Evolutionary conservation across 352 stramenopile genomes (phyloP), one percentile per base, ranked within the genome.

Genomic region (Aphanomyces euteiches): DNA sequence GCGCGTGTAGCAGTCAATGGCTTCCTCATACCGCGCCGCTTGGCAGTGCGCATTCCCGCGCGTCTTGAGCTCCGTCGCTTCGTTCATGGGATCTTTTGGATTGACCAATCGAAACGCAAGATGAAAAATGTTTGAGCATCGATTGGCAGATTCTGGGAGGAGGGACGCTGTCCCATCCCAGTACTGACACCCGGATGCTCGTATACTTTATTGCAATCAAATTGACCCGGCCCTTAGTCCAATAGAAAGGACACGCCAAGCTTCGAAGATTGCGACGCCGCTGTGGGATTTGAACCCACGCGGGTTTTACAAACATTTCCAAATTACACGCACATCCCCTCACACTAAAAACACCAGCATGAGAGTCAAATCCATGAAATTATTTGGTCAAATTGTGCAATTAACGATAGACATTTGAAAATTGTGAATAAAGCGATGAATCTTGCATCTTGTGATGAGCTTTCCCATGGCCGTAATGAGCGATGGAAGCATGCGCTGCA

Each of bases 211-310:
- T 95, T 75, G 87, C 87, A 95, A 78, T 77, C 79, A 82, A 76
- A 76, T 95, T 95, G 87, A 95, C 85, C 87, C 85, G 76, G 84
- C 88, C 87, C 85, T 90, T 95, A 95, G 85, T 88, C 87, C 89
- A 91, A 95, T 92, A 56, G 82, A 8, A 93, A 72, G 90, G 87
- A 92, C 85, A 95, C 87, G 88, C 72, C 75, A 77, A 82, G 82
- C 87, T 95, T 95, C 87, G 87, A 95, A 93, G 82, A 77, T 81
- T 95, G 87, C 66, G 54, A 47, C 13, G 8, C 5, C 5, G 8
- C 7, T 17, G 71, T 56, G 69, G 80, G 82, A 85, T 72, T 92
- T 73, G 86, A 92, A 92, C 86, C 73, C 82, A 45, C 77, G 76
- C 77, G 73, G 39, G 13, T 15, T 19, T 41, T 37, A 1, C 47